Evolutionary conservation across 2,329 filamentous ascomycete genomes (phyloP).

Genomic region (Periconia digitata): DNA sequence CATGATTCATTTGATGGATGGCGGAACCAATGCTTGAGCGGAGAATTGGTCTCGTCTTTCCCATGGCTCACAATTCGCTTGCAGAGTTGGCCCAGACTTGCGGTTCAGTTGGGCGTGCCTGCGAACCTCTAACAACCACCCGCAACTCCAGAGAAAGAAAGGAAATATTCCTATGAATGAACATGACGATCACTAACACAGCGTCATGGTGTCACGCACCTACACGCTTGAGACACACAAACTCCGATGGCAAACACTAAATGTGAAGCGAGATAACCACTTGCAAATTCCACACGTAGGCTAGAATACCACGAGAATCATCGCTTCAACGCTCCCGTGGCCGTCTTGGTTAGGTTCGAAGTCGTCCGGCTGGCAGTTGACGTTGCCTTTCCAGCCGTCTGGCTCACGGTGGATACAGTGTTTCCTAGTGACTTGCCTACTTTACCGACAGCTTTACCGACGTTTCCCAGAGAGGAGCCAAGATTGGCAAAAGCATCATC

Average conservation of each 20-base stretch:
- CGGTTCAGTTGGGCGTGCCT: neutral
- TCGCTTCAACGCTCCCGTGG: neutral
- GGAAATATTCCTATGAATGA: no score
- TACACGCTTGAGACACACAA: no score
- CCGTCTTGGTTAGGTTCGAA: neutral
- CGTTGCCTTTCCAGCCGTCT: neutral
- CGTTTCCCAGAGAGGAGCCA: neutral
- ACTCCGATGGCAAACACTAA: neutral
- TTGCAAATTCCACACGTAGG: neutral
- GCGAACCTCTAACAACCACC: neutral
- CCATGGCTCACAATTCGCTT: no score
- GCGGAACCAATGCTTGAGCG: no score
- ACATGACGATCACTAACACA: no score
- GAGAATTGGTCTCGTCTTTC: no score
- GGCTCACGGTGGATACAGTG: neutral
- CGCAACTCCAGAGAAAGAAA: neutral
- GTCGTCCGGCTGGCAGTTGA: neutral
- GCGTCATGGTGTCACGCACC: no score
- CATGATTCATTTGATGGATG: no score
- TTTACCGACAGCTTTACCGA: slow-evolving; percentile 1
- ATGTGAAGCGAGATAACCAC: neutral
- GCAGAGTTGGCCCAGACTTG: neutral
- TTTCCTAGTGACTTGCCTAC: slow-evolving; percentile 1
- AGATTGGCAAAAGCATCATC: slow-evolving; percentile 2
- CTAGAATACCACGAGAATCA: neutral